Evolutionary conservation across 2,329 filamentous ascomycete genomes (phyloP).

Genomic region (Periglandula ipomoeae): DNA sequence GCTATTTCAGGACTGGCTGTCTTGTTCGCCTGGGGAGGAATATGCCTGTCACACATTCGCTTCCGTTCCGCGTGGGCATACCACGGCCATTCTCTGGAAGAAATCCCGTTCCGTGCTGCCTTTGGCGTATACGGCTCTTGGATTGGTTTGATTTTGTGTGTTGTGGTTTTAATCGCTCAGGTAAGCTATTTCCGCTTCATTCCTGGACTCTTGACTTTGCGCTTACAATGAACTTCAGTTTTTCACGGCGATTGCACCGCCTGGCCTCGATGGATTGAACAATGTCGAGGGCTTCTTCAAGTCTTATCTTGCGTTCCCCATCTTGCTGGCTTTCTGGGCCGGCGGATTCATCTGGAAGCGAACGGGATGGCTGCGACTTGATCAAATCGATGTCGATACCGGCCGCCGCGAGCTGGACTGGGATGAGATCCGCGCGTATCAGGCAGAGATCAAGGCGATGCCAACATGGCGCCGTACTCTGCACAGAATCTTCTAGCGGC

Average conservation of each 20-base stretch:
- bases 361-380: constrained; percentile 45
- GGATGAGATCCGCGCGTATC: constrained; percentile 12
- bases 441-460: constrained; percentile 8
- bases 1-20: constrained; percentile 53
- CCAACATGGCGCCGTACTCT: constrained; percentile 10
- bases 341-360: constrained; percentile 57
- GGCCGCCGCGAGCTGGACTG: constrained; percentile 49
- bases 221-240: constrained; percentile 21
- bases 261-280: constrained; percentile 19
- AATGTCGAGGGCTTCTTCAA: constrained; percentile 44
- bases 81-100: constrained; percentile 51
- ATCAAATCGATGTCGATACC: constrained; percentile 58
- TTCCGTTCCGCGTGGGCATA: constrained; percentile 52
- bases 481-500: constrained; percentile 9
- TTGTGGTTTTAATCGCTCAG: constrained; percentile 43
- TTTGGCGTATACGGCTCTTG: constrained; percentile 55
- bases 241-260: constrained; percentile 37
- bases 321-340: constrained; percentile 45
- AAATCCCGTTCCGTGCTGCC: constrained; percentile 53
- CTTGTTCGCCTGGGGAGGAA: constrained; percentile 57
- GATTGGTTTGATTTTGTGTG: constrained; percentile 48
- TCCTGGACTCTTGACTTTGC: constrained; percentile 7
- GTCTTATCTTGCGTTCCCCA: constrained; percentile 41
- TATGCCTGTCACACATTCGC: constrained; percentile 58
- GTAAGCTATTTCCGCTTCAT: constrained; percentile 18